Base-by-base conservation (phyloP, 805 yeast genomes). In the Torulaspora quercuum region DNA sequence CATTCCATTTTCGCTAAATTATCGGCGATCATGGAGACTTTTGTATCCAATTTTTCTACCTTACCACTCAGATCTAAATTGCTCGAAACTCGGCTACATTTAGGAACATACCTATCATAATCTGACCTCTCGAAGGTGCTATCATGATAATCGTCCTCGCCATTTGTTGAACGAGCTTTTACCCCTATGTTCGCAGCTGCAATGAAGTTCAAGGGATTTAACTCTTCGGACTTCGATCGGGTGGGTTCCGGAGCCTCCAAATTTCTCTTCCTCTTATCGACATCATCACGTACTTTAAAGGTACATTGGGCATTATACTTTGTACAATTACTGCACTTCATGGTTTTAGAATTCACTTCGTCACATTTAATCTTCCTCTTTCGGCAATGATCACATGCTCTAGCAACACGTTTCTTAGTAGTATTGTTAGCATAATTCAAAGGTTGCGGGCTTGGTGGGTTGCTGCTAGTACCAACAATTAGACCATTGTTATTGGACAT, bases 331-430 rank as follows among this genome's bases (percentile, higher is more conserved):
- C 46, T 34, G 39, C 63, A 58, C 42, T 50, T 54, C 7, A 46
- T 45, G 2, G 46, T 42, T 7, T 30, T 25, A 3, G 49, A 45
- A 31, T 54, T 44, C 6, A 57, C 31, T 4, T 46, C 40, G 15
- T 49, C 59, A 41, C 63, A 58, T 35, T 55, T 55, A 22, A 58
- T 53, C 38, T 58, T 58, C 27, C 62, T 47, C 33, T 44, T 57
- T 35, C 63, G 48, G 42, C 63, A 58, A 35, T 50, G 50, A 41
- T 58, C 63, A 44, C 63, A 58, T 9, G 63, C 63, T 33, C 50
- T 54, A 7, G 57, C 36, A 6, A 52, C 62, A 34, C 63, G 46
- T 38, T 46, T 55, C 33, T 52, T 53, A 12, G 20, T 12, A 7
- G 16, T 18, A 4, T 22, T 25, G 11, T 12, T 19, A 15, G 16